These are phyloP conservation scores for Hypoxylon sp. DNA, from an alignment of 2,329 filamentous ascomycete genomes.

Conservation along the genomic window DNA sequence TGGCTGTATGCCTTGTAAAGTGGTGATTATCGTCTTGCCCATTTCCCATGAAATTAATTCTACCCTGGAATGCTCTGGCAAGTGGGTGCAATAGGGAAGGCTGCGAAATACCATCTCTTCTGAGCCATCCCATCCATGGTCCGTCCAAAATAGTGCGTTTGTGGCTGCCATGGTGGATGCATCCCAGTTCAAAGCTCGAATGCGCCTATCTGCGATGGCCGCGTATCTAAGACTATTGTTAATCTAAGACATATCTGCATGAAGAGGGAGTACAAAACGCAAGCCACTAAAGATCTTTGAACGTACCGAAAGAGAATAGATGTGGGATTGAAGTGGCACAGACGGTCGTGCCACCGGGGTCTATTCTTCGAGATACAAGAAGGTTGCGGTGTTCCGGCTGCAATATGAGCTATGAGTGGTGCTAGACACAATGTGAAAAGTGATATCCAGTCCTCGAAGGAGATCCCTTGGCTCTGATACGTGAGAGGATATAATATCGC, in stretches of 20 bases:
- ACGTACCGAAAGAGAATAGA: conserved; percentile 57
- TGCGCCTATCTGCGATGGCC: conserved; percentile 54
- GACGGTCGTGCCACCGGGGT: conserved; percentile 52
- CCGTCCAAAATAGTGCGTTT: conserved; percentile 57
- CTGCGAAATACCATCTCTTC: conserved; percentile 48
- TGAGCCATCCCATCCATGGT: conserved; percentile 54
- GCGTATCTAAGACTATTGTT: conserved; percentile 32
- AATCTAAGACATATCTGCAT: neutral
- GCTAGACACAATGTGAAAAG: conserved; percentile 33
- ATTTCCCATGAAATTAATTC: conserved; percentile 32
- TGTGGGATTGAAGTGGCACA: conserved; percentile 56
- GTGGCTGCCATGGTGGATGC: conserved; percentile 51
- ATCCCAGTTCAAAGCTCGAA: conserved; percentile 52
- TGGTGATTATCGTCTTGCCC: conserved; percentile 42
- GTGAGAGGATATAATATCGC: conserved; percentile 8
- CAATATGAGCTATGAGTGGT: conserved; percentile 37
- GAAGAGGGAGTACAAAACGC: neutral
- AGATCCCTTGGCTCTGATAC: conserved; percentile 12
- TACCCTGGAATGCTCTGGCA: conserved; percentile 36
- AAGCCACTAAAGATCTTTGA: neutral
- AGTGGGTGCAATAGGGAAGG: conserved; percentile 32
- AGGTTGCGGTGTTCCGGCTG: conserved; percentile 20
- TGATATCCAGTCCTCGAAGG: conserved; percentile 15
- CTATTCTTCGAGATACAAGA: conserved; percentile 12
- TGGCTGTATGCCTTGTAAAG: conserved; percentile 24